These are phyloP conservation scores for Nakazawaea populi DNA, from an alignment of 805 yeast genomes.

Conservation along the genomic window DNA sequence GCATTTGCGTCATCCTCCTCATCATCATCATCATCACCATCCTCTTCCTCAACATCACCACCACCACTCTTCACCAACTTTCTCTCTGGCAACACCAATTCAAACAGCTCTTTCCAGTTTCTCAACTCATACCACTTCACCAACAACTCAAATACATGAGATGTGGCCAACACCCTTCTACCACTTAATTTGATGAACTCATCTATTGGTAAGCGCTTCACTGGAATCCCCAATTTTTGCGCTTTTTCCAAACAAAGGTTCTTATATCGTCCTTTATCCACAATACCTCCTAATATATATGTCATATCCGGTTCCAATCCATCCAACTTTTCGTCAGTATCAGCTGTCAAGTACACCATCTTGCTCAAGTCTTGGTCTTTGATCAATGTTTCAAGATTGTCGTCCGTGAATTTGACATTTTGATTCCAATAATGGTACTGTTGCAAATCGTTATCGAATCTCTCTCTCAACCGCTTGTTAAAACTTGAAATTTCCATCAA, in stretches of 20 bases:
- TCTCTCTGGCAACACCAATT: slow-evolving; percentile 79
- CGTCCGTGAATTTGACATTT: slow-evolving; percentile 44
- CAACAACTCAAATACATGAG: slow-evolving; percentile 89
- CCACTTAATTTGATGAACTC: slow-evolving; percentile 80
- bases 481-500: slow-evolving; percentile 60
- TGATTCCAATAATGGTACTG: slow-evolving; percentile 62
- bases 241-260: slow-evolving; percentile 80
- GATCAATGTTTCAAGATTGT: slow-evolving; percentile 27
- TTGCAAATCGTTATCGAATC: slow-evolving; percentile 62
- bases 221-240: slow-evolving; percentile 56
- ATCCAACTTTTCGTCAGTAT: slow-evolving; percentile 65
- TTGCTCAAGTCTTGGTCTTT: slow-evolving; percentile 28
- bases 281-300: slow-evolving; percentile 92
- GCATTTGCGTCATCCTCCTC: slow-evolving; percentile 11
- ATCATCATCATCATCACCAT: slow-evolving; percentile 8
- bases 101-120: slow-evolving; percentile 86
- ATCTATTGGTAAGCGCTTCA: slow-evolving; percentile 82
- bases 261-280: slow-evolving; percentile 89
- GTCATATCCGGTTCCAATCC: slow-evolving; percentile 64
- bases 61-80: slow-evolving; percentile 37
- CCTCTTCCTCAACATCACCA: slow-evolving; percentile 9
- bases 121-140: slow-evolving; percentile 71
- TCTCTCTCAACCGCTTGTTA: slow-evolving; percentile 52
- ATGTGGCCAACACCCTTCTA: slow-evolving; percentile 84
- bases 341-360: slow-evolving; percentile 76